A percentile compares a stretch with the other conserved stretches of the same genome.
Evolutionary conservation across 257 asterid species (phyloP).

Genomic region (Solanum appendiculatum): DNA sequence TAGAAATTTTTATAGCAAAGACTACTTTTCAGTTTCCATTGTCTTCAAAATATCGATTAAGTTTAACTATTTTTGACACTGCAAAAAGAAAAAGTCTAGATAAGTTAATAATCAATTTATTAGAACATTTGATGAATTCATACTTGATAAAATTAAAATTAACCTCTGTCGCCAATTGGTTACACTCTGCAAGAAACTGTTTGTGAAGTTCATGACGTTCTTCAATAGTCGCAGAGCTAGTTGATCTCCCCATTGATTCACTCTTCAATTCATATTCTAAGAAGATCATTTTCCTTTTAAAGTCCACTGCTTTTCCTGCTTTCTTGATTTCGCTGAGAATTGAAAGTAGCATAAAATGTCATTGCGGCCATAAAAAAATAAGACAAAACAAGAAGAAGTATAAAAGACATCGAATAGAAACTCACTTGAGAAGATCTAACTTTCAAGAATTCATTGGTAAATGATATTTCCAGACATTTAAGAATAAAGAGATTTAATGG

Average conservation of each 20-base stretch:
- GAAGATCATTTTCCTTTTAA: too few relatives aligned
- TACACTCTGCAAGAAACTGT: neutral
- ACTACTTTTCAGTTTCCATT: too few relatives aligned
- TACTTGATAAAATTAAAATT: neutral
- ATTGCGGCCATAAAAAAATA: too few relatives aligned
- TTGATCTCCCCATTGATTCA: neutral
- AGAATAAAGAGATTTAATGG: neutral
- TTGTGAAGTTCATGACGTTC: neutral
- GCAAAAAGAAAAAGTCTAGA: neutral
- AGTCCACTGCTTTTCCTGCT: too few relatives aligned
- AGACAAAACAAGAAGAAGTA: neutral
- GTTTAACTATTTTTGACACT: too few relatives aligned
- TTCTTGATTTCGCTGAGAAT: too few relatives aligned
- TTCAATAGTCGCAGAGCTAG: neutral
- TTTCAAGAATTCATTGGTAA: neutral
- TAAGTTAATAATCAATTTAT: neutral
- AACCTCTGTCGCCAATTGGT: neutral
- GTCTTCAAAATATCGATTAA: too few relatives aligned
- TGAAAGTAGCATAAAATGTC: neutral
- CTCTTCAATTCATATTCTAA: too few relatives aligned
- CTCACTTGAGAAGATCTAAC: neutral
- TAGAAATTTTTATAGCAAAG: too few relatives aligned
- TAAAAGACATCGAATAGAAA: too few relatives aligned
- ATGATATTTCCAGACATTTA: too few relatives aligned
- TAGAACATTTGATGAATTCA: neutral